These are phyloP conservation scores for Sphagnum fallax DNA, from an alignment of 228 moss, liverwort and hornwort species.

Conservation along the genomic window DNA sequence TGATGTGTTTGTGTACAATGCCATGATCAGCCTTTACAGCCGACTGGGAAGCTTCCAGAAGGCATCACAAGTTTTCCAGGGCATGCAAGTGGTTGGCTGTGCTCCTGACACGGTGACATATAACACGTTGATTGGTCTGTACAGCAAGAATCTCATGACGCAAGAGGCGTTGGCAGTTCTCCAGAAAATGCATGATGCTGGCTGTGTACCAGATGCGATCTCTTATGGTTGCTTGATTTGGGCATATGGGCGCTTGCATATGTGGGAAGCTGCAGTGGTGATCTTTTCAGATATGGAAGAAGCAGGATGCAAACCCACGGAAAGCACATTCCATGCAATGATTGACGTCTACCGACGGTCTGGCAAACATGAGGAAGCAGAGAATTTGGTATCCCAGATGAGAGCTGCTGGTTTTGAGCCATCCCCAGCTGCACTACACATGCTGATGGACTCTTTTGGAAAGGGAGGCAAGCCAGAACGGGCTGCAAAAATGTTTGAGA, in stretches of 20 bases:
- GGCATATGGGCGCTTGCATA: constrained; percentile 35
- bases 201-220: constrained; percentile 35
- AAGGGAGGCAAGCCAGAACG: constrained; percentile 42
- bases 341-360: constrained; percentile 34
- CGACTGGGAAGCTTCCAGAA: constrained; percentile 31
- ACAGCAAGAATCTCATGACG: constrained; percentile 30
- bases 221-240: constrained; percentile 34
- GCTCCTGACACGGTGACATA: constrained; percentile 36
- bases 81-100: constrained; percentile 37
- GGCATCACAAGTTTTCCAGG: constrained; percentile 36
- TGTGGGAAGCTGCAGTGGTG: constrained; percentile 46
- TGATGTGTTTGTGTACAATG: constrained; percentile 33
- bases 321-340: constrained; percentile 29
- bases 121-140: constrained; percentile 43
- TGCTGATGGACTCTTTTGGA: constrained; percentile 51
- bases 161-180: constrained; percentile 37
- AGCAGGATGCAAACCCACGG: constrained; percentile 17
- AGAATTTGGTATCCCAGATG: constrained; percentile 27
- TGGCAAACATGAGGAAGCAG: constrained; percentile 33
- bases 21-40: constrained; percentile 43
- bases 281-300: constrained; percentile 28
- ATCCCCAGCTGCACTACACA: constrained; percentile 21
- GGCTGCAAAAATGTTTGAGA: constrained; percentile 34
- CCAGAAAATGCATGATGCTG: constrained; percentile 37
- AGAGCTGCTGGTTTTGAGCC: constrained; percentile 27